Evolutionary conservation across 169 alveolate genomes (phyloP), one percentile per base, ranked within the genome.

Genomic region (Cryptosporidium sp.): DNA sequence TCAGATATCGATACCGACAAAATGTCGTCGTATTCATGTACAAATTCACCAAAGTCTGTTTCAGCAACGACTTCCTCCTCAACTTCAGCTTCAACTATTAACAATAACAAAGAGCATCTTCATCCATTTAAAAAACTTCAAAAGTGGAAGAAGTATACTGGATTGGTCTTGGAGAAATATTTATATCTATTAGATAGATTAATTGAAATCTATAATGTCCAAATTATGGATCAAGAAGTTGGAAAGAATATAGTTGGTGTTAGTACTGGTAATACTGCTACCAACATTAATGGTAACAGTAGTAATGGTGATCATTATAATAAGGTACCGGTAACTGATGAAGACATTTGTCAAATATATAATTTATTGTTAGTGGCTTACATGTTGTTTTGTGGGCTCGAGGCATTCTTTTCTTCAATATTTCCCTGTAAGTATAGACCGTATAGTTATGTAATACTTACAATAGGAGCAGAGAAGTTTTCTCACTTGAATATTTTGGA

Each of bases 391-490:
- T 65, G 75, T 41, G 89, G 89, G 1, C 18, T 80, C 1, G 89
- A 80, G 23, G 74, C 70, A 23, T 80, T 80, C 48, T 35, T 80
- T 29, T 80, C 89, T 0, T 80, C 89, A 14, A 80, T 80, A 21
- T 80, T 80, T 48, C 89, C 89, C 0, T 41, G 75, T 26, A 80
- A 80, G 59, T 62, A 62, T 23, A 59, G 89, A 4, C 89, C 89
- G 9, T 80, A 41, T 41, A 80, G 89, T 48, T 62, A 61, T 62
- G 62, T 43, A 48, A 29, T 80, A 41, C 67, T 62, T 26, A 65
- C 89, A 37, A 80, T 80, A 41, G 89, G 89, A 23, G 89, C 89
- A n/a, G 89, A 80, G 29, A 80, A 80, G 16, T 80, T 80, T 48
- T 69, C 48, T 16, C 68, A 62, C 41, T 9, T 62, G 59, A 62